Evolutionary conservation across 1,284 basidiomycete species (phyloP).

Genomic region (Earliella scabrosa): DNA sequence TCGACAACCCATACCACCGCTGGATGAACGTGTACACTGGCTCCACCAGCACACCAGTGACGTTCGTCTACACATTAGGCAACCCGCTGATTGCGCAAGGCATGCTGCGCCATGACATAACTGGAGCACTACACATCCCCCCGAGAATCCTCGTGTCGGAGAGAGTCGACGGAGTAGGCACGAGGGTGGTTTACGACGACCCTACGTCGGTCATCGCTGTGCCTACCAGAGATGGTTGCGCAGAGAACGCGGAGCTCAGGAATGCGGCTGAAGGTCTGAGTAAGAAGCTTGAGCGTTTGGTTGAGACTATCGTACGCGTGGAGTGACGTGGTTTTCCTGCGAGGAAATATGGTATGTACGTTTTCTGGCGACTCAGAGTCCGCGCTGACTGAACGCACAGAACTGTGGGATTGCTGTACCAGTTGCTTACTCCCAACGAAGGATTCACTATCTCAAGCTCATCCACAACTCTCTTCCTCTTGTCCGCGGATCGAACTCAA

Average conservation of each 20-base stretch:
- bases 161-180: conserved; percentile 42
- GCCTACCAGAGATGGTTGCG: conserved; percentile 10
- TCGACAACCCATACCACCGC: conserved; percentile 41
- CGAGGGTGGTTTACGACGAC: conserved; percentile 52
- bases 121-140: conserved; percentile 50
- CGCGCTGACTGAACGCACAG: no score
- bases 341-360: no score
- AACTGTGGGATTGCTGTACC: no score
- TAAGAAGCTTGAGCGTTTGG: conserved; percentile 48
- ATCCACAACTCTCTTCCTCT: no score
- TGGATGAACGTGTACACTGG: conserved; percentile 45
- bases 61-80: conserved; percentile 52
- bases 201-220: conserved; percentile 47
- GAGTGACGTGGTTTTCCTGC: neutral
- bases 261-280: conserved; percentile 44
- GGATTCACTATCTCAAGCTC: no score
- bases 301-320: conserved; percentile 27
- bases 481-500: no score
- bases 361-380: no score
- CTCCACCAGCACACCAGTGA: conserved; percentile 32
- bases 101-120: conserved; percentile 49
- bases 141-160: conserved; percentile 51
- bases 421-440: no score
- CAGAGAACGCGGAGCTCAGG: conserved; percentile 37
- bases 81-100: conserved; percentile 57